Percentiles rank a stretch among this genome's conserved stretches.
These are phyloP conservation scores for Alternaria sp. DNA, from an alignment of 2,329 filamentous ascomycete species.

Conservation along the genomic window DNA sequence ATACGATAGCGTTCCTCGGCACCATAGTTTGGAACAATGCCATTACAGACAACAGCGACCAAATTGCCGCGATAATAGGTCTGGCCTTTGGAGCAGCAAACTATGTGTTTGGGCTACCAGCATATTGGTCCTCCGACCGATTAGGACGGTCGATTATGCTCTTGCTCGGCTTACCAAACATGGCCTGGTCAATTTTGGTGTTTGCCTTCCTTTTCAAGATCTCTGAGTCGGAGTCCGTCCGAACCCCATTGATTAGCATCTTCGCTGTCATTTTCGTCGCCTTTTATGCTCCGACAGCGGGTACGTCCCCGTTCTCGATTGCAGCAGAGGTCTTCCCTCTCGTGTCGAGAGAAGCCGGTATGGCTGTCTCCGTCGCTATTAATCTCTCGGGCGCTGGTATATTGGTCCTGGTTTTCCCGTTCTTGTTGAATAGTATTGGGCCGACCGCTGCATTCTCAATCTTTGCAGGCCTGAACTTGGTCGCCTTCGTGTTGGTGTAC, in stretches of 20 bases:
- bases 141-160: conserved; percentile 33
- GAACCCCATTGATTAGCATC: conserved; percentile 23
- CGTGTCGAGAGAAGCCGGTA: conserved; percentile 34
- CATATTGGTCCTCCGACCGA: conserved; percentile 32
- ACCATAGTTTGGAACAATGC: conserved; percentile 27
- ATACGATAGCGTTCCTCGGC: conserved; percentile 29
- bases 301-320: conserved; percentile 34
- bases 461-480: conserved; percentile 44
- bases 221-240: conserved; percentile 9
- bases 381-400: conserved; percentile 51
- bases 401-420: conserved; percentile 50
- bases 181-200: conserved; percentile 35
- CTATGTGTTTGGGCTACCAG: conserved; percentile 29
- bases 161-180: conserved; percentile 30
- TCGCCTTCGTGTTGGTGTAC: conserved; percentile 40
- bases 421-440: conserved; percentile 43
- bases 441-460: conserved; percentile 47
- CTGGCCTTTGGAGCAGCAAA: conserved; percentile 30
- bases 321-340: conserved; percentile 34
- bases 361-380: conserved; percentile 50
- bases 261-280: conserved; percentile 30
- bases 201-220: conserved; percentile 33
- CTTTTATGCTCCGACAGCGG: conserved; percentile 33
- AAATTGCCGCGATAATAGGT: conserved; percentile 26
- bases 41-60: conserved; percentile 7